Conservation (phyloP, 2,329 filamentous ascomycete genomes). For the Epichloe glyceriae region DNA sequence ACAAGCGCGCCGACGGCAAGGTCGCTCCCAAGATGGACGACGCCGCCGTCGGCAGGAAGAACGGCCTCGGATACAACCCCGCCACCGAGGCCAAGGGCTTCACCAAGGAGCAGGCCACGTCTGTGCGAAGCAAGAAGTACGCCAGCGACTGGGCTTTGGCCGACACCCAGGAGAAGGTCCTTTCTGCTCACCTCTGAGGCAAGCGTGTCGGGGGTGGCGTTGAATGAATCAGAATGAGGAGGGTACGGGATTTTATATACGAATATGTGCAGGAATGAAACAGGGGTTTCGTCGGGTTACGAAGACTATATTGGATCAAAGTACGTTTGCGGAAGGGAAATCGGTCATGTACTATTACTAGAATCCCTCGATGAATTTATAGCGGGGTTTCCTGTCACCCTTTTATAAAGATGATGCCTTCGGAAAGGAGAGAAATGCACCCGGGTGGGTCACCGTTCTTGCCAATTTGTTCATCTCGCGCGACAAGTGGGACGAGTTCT, state of each 20-base stretch:
- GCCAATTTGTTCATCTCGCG: neutral
- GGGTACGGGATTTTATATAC: no score
- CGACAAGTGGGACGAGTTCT: conserved; percentile 10
- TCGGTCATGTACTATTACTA: no score
- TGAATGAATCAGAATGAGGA: no score
- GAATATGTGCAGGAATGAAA: no score
- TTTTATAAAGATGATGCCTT: no score
- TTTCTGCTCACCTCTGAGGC: conserved; percentile 2
- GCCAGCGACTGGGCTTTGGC: conserved; percentile 63
- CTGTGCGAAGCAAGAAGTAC: conserved; percentile 55
- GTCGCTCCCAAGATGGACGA: conserved; percentile 46
- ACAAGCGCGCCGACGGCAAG: conserved; percentile 68
- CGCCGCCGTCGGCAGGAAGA: conserved; percentile 50
- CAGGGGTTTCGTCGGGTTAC: no score
- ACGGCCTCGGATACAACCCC: conserved; percentile 77
- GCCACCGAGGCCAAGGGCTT: conserved; percentile 83
- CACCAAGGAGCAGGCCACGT: conserved; percentile 59
- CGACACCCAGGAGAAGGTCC: conserved; percentile 38
- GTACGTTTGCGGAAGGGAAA: no score
- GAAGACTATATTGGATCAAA: no score
- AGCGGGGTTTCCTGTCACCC: no score
- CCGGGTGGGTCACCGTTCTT: no score
- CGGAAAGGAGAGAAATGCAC: no score
- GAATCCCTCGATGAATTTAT: no score
- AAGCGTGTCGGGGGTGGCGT: neutral